Evolutionary conservation across 805 yeast genomes (phyloP).

Genomic region (Lipomyces orientalis): DNA sequence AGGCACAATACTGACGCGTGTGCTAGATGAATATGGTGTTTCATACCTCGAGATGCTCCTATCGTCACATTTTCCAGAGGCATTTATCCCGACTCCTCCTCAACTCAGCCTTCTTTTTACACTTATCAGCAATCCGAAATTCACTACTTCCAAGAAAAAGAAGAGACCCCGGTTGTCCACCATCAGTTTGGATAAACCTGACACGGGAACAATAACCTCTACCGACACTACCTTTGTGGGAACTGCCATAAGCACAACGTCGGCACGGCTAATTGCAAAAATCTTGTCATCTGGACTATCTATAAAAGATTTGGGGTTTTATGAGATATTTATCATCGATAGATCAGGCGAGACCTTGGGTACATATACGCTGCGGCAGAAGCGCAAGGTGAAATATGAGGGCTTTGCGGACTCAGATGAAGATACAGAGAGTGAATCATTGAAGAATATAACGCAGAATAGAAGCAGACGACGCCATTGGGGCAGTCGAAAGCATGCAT

Average conservation of each 20-base stretch:
- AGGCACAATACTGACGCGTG: not conserved
- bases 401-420: conserved; percentile 6
- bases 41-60: conserved; percentile 22
- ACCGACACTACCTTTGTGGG: conserved; percentile 2
- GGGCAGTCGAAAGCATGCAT: not conserved
- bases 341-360: not conserved
- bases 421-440: not conserved
- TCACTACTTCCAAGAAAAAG: not conserved
- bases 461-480: not conserved
- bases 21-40: conserved; percentile 26
- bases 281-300: conserved; percentile 20
- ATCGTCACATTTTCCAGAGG: conserved; percentile 28
- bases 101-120: conserved; percentile 29
- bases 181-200: not conserved
- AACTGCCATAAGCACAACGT: conserved; percentile 12
- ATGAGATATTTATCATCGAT: conserved; percentile 16
- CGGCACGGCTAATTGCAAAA: conserved; percentile 15
- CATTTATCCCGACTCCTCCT: conserved; percentile 22
- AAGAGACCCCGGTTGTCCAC: not conserved
- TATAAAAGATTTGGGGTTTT: conserved; percentile 25
- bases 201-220: not conserved
- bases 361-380: not conserved
- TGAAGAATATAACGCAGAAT: not conserved
- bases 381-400: not conserved
- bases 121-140: conserved; percentile 28